Evolutionary conservation across 2,329 filamentous ascomycete genomes (phyloP).

Genomic region (Calonectria pteridis): DNA sequence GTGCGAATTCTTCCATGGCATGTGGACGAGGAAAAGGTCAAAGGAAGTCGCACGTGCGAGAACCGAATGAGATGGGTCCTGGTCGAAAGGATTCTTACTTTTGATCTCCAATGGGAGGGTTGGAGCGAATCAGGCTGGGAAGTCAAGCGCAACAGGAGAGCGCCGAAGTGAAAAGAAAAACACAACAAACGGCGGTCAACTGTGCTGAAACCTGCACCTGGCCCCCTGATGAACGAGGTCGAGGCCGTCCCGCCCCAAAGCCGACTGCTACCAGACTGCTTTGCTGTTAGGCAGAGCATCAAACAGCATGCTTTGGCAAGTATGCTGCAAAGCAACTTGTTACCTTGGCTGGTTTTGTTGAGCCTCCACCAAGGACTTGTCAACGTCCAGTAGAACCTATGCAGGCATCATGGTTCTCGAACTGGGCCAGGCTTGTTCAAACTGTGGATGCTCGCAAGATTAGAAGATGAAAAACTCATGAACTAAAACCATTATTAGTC

Average conservation of each 20-base stretch:
- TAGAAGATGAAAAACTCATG: background rate
- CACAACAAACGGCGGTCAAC: conserved; percentile 9
- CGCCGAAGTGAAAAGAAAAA: background rate
- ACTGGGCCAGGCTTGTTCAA: background rate
- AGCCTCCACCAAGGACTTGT: background rate
- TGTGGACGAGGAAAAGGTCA: conserved; percentile 41
- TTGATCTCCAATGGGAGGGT: conserved; percentile 52
- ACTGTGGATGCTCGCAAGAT: background rate
- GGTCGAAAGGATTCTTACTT: conserved; percentile 54
- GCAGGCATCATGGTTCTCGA: background rate
- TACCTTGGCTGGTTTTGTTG: background rate
- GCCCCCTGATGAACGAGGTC: background rate
- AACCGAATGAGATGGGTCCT: conserved; percentile 54
- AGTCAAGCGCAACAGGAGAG: conserved; percentile 30
- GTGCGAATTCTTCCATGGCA: conserved; percentile 51
- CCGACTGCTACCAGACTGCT: background rate
- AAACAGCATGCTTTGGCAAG: background rate
- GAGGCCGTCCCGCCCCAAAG: background rate
- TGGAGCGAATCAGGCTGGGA: conserved; percentile 45
- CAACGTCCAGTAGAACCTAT: background rate
- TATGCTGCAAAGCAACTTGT: background rate
- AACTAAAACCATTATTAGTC: background rate
- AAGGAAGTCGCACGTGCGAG: conserved; percentile 44
- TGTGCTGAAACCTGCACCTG: background rate
- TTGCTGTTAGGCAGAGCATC: background rate